These are phyloP conservation scores for Pseudogymnoascus verrucosus DNA, from an alignment of 2,329 filamentous ascomycete species.

Conservation along the genomic window DNA sequence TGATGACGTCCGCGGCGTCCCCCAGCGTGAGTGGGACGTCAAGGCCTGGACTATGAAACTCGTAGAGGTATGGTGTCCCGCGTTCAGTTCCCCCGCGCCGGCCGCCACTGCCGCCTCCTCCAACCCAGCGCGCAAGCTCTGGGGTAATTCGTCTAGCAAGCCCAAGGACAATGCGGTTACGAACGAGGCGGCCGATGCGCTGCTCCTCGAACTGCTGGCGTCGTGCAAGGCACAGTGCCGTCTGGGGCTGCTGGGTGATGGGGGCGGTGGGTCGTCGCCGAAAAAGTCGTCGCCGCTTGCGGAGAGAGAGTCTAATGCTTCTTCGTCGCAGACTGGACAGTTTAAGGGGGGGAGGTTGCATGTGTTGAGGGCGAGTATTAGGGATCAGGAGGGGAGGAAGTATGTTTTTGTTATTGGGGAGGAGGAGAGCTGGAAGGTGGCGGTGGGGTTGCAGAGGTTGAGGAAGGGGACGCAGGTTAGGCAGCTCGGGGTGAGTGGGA, in stretches of 20 bases:
- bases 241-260: slow-evolving; percentile 32
- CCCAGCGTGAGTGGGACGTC: slow-evolving; percentile 97
- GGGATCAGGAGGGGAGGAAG: slow-evolving; percentile 58
- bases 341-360: slow-evolving; percentile 50
- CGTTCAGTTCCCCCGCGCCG: slow-evolving; percentile 42
- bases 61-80: slow-evolving; percentile 79
- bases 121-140: slow-evolving; percentile 34
- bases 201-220: slow-evolving; percentile 52
- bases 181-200: slow-evolving; percentile 59
- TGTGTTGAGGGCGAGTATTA: slow-evolving; percentile 53
- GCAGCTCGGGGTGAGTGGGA: slow-evolving; percentile 49
- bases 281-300: slow-evolving; percentile 16
- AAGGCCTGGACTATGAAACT: slow-evolving; percentile 96
- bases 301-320: slow-evolving; percentile 22
- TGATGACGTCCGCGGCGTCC: slow-evolving; percentile 81
- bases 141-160: slow-evolving; percentile 31
- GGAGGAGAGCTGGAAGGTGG: slow-evolving; percentile 61
- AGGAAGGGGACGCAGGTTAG: slow-evolving; percentile 52
- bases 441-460: slow-evolving; percentile 52
- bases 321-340: slow-evolving; percentile 41
- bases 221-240: slow-evolving; percentile 59
- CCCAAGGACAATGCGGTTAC: slow-evolving; percentile 27
- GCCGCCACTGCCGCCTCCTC: slow-evolving; percentile 34
- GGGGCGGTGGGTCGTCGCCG: background rate
- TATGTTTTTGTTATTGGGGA: slow-evolving; percentile 58